Base-by-base conservation (phyloP, 1,139 yeast genomes). In the Sugiyamaella sp. region DNA sequence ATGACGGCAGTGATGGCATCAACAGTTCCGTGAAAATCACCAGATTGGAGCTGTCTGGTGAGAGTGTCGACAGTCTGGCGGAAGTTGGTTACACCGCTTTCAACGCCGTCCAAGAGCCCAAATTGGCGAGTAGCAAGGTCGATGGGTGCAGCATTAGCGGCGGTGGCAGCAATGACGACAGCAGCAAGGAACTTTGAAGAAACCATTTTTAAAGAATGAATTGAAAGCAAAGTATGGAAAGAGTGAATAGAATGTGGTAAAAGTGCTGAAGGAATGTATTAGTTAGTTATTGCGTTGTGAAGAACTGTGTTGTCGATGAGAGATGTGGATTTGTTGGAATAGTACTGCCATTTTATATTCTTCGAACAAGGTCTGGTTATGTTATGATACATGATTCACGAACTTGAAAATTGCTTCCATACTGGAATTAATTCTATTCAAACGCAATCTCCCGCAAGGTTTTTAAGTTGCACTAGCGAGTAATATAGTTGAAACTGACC, bases 1-100 rank as follows among this genome's bases (percentile, higher is more conserved):
- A 67, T 62, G 49, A 60, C 53, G 25, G 62, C 61, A 27, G 60
- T 52, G 16, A 66, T 49, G 3, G 55, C 49, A 6, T 63, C 66
- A 44, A 63, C 54, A 39, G 63, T 58, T 25, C 65, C 66, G 49
- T 62, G 65, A 24, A 60, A 61, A 16, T 56, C 60, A 40, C 53
- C 52, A 27, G 44, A 48, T 49, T 56, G 52, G 45, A 60, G 51
- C 41, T 57, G 61, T 16, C 43, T 54, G 16, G 57, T 49, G 16
- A 60, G 55, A 21, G 61, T 57, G 44, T 62, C 61, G 22, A 61
- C 49, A 9, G 60, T 51, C 51, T 62, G 65, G 35, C 56, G 57
- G 22, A 59, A 60, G 52, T 62, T 67, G 33, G 55, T 50, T 48
- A 60, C 48, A 21, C 59, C 61, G 32, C 51, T 47, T 29, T 54